Percentiles rank a stretch among this genome's conserved stretches.
Conservation (phyloP, 169 alveolate species). For the Plasmodium vivax region DNA sequence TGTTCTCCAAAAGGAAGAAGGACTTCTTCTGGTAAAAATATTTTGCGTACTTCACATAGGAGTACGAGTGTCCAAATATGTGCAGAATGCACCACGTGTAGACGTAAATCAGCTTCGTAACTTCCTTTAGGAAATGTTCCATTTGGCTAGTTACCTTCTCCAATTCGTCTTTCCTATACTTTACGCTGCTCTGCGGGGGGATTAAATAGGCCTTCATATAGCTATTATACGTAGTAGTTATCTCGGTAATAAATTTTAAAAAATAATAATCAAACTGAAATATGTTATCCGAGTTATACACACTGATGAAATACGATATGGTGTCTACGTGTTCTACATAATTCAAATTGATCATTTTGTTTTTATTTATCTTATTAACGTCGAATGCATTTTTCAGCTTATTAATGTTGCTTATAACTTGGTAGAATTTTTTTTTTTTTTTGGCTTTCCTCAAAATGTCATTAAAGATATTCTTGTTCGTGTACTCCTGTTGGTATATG, state of each 20-base stretch:
- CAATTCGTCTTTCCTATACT: neutral
- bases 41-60: conserved; percentile 70
- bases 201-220: conserved; percentile 46
- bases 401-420: conserved; percentile 33
- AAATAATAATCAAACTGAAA: conserved; percentile 68
- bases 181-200: neutral
- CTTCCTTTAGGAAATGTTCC: conserved; percentile 28
- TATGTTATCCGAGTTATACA: conserved; percentile 50
- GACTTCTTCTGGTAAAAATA: conserved; percentile 67
- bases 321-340: conserved; percentile 58
- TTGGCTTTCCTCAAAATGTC: conserved; percentile 51
- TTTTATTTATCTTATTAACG: conserved; percentile 23
- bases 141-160: neutral
- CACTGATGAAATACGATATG: conserved; percentile 57
- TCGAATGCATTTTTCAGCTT: conserved; percentile 48
- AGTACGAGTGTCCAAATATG: conserved; percentile 68
- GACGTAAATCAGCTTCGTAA: conserved; percentile 36
- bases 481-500: neutral
- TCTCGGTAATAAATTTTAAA: conserved; percentile 61
- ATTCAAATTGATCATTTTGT: conserved; percentile 27
- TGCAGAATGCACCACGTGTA: conserved; percentile 67
- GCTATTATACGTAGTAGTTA: conserved; percentile 53
- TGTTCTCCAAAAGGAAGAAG: conserved; percentile 53
- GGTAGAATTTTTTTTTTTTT: conserved; percentile 38
- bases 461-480: conserved; percentile 44